Conservation (phyloP, 495 filamentous ascomycete species). For the Penicillium waksmanii region DNA sequence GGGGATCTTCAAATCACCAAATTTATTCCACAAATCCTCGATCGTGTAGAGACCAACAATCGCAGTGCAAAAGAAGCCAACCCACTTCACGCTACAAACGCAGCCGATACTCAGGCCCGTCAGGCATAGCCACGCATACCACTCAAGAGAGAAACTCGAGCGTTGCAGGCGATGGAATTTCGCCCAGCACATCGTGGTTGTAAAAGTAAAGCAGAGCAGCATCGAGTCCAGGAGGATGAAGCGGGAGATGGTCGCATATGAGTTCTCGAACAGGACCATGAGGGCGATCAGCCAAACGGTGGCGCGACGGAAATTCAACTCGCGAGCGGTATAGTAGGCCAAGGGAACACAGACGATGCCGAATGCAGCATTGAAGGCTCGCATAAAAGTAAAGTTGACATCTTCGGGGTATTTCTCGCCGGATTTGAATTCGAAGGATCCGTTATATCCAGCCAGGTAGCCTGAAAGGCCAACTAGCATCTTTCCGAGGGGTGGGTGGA, state of each 20-base stretch:
- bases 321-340: slow-evolving; percentile 91
- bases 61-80: slow-evolving; percentile 92
- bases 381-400: slow-evolving; percentile 98
- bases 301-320: slow-evolving; percentile 80
- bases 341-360: slow-evolving; percentile 90
- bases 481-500: slow-evolving; percentile 95
- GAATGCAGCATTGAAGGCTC: slow-evolving; percentile 94
- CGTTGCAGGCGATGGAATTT: slow-evolving; percentile 87
- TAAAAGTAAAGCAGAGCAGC: slow-evolving; percentile 97
- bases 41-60: slow-evolving; percentile 94
- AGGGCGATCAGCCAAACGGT: slow-evolving; percentile 93
- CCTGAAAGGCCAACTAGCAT: slow-evolving; percentile 97
- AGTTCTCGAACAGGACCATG: slow-evolving; percentile 98
- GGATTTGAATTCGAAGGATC: slow-evolving; percentile 99
- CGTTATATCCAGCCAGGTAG: slow-evolving; percentile 96
- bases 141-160: slow-evolving; percentile 82
- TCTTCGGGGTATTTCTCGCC: slow-evolving; percentile 93
- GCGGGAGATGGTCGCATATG: slow-evolving; percentile 96
- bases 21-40: slow-evolving; percentile 98
- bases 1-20: slow-evolving; percentile 90
- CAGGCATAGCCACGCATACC: slow-evolving; percentile 90
- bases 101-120: slow-evolving; percentile 94
- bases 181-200: slow-evolving; percentile 93
- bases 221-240: slow-evolving; percentile 98
- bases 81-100: slow-evolving; percentile 97